These are phyloP conservation scores for Diaporthe helianthi DNA, from an alignment of 2,329 filamentous ascomycete genomes.

Conservation along the genomic window DNA sequence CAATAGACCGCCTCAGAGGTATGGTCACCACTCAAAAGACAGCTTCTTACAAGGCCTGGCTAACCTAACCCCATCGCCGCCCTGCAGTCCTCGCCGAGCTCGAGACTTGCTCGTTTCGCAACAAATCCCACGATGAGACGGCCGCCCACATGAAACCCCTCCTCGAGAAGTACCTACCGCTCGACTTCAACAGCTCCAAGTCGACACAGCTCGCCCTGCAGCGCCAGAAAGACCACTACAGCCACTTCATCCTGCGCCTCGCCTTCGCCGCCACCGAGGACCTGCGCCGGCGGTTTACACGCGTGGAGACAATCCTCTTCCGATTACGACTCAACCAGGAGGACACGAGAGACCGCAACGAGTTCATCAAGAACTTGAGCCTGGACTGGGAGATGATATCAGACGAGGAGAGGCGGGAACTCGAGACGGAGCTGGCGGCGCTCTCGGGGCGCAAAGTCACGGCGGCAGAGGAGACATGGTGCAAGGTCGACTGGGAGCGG, in stretches of 20 bases:
- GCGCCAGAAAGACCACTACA: slow-evolving; percentile 95
- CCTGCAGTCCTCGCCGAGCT: slow-evolving; percentile 79
- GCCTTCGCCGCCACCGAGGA: slow-evolving; percentile 94
- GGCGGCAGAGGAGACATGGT: slow-evolving; percentile 81
- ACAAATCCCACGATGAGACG: slow-evolving; percentile 84
- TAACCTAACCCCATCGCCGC: slow-evolving; percentile 34
- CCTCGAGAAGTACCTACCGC: slow-evolving; percentile 84
- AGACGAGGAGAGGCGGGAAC: slow-evolving; percentile 76
- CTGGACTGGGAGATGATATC: slow-evolving; percentile 85
- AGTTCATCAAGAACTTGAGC: slow-evolving; percentile 78
- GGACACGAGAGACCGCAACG: slow-evolving; percentile 72
- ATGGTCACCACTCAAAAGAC: slow-evolving; percentile 38
- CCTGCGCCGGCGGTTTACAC: slow-evolving; percentile 81
- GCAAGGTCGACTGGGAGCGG: slow-evolving; percentile 94
- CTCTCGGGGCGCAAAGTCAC: slow-evolving; percentile 48
- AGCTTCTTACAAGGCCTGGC: slow-evolving; percentile 8
- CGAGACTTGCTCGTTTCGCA: slow-evolving; percentile 94
- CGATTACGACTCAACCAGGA: slow-evolving; percentile 81
- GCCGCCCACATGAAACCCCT: slow-evolving; percentile 83
- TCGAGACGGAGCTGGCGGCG: slow-evolving; percentile 66
- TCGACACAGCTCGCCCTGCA: slow-evolving; percentile 69
- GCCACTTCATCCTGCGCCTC: slow-evolving; percentile 93
- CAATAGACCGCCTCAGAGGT: slow-evolving; percentile 89
- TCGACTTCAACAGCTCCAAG: slow-evolving; percentile 76
- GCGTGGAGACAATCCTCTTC: slow-evolving; percentile 90